Percentiles rank a stretch among this genome's conserved stretches.
These are phyloP conservation scores for Podochytrium sp. DNA, from an alignment of 192 early-diverging fungal genomes.

Conservation along the genomic window DNA sequence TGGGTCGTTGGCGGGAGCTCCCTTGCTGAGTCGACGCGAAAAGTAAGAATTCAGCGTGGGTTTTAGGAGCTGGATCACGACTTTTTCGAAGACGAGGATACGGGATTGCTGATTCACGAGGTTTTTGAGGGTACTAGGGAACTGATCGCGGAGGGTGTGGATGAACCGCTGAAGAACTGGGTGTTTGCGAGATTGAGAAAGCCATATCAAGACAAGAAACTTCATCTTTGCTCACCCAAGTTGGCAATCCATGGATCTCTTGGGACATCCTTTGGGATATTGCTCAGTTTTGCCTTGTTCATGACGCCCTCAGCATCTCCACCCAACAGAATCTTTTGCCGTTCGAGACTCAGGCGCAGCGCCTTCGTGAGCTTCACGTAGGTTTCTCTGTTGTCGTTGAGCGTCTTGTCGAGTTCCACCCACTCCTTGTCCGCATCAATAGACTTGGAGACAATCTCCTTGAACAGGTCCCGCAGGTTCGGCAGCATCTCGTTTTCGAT, in stretches of 20 bases:
- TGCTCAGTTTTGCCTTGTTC: slow-evolving; percentile 20
- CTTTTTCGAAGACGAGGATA: slow-evolving; percentile 50
- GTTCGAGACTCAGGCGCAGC: slow-evolving; percentile 30
- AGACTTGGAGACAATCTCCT: slow-evolving; percentile 39
- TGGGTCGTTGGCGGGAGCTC: slow-evolving; percentile 3
- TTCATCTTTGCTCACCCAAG: slow-evolving; percentile 34
- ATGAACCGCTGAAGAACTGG: slow-evolving; percentile 49
- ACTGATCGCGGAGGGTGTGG: slow-evolving; percentile 38
- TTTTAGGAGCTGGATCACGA: slow-evolving; percentile 49
- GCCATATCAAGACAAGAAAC: slow-evolving; percentile 9
- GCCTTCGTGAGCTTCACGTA: slow-evolving; percentile 38
- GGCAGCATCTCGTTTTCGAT: slow-evolving; percentile 51
- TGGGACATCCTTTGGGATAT: slow-evolving; percentile 30
- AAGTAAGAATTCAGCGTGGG: slow-evolving; percentile 46
- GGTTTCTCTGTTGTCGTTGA: slow-evolving; percentile 39
- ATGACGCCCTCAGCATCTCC: slow-evolving; percentile 19
- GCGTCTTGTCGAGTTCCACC: slow-evolving; percentile 43
- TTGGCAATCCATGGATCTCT: slow-evolving; percentile 55
- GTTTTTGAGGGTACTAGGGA: slow-evolving; percentile 41
- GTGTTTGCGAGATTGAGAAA: not conserved
- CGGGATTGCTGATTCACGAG: slow-evolving; percentile 46
- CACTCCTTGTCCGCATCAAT: slow-evolving; percentile 47
- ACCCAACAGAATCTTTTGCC: slow-evolving; percentile 19
- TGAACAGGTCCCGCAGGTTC: slow-evolving; percentile 40
- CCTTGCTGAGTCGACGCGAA: slow-evolving; percentile 31